These are phyloP conservation scores for Hymenoscyphus fraxineus DNA, from an alignment of 2,329 filamentous ascomycete species.

Conservation along the genomic window DNA sequence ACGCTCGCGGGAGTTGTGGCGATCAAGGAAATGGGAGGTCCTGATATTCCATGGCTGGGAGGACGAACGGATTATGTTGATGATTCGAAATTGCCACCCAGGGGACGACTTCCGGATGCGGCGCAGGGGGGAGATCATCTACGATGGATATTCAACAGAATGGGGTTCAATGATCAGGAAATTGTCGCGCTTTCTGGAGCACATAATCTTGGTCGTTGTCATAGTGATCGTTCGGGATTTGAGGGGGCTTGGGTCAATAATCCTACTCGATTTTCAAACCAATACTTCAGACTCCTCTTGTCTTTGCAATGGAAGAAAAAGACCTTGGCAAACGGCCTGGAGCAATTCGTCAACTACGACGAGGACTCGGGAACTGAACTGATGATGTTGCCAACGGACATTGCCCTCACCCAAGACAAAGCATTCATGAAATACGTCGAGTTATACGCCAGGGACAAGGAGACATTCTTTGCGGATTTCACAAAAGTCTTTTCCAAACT, in stretches of 20 bases:
- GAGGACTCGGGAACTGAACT: conserved; percentile 52
- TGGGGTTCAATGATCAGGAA: conserved; percentile 59
- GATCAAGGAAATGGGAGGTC: conserved; percentile 58
- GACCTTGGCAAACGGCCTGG: conserved; percentile 48
- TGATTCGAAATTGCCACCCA: conserved; percentile 54
- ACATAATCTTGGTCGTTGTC: conserved; percentile 54
- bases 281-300: conserved; percentile 52
- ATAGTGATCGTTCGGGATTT: conserved; percentile 53
- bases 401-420: conserved; percentile 52
- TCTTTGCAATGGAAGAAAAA: conserved; percentile 52
- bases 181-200: conserved; percentile 55
- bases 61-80: conserved; percentile 61
- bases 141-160: conserved; percentile 53
- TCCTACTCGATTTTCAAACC: conserved; percentile 56
- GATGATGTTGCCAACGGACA: conserved; percentile 66
- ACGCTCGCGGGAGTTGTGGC: conserved; percentile 58
- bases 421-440: conserved; percentile 54
- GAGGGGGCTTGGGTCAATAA: conserved; percentile 57
- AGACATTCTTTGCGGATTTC: conserved; percentile 59
- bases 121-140: conserved; percentile 52
- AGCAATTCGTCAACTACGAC: conserved; percentile 57
- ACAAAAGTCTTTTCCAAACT: conserved; percentile 55
- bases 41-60: conserved; percentile 51
- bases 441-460: conserved; percentile 57
- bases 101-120: conserved; percentile 53